phyloP scores from a whole-genome alignment of 176 grass and related monocot genomes.

The Aegilops tauschii region DNA sequence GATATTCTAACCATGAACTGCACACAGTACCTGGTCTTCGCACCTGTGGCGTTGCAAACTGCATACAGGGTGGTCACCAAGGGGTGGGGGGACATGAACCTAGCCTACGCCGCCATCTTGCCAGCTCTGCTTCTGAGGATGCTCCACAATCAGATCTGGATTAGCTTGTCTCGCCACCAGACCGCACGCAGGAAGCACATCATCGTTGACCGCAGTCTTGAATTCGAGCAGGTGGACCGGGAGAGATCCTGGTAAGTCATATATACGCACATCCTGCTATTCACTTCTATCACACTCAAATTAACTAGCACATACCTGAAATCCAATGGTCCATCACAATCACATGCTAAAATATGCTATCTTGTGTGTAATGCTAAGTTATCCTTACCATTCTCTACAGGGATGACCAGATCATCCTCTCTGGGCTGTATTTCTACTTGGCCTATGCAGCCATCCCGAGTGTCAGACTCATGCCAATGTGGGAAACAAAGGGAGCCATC shows the following conservation, averaged over 20 bases:
- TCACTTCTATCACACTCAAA: neutral
- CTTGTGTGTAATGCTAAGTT: neutral
- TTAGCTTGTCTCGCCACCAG: conserved; percentile 67
- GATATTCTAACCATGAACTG: neutral
- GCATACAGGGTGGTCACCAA: conserved; percentile 38
- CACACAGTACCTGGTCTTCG: conserved; percentile 63
- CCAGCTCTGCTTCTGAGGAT: conserved; percentile 62
- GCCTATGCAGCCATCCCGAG: conserved; percentile 19
- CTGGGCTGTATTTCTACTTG: conserved; percentile 46
- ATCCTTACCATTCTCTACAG: conserved; percentile 35
- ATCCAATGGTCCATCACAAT: neutral
- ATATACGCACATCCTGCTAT: neutral
- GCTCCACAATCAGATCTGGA: conserved; percentile 84
- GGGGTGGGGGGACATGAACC: conserved; percentile 38
- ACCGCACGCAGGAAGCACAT: conserved; percentile 73
- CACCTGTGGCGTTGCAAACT: conserved; percentile 45
- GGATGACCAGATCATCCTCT: conserved; percentile 92
- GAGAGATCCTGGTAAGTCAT: conserved; percentile 68
- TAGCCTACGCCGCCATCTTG: conserved; percentile 26
- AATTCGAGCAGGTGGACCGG: conserved; percentile 89
- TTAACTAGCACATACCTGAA: neutral
- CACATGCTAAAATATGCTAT: neutral
- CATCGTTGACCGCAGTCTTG: conserved; percentile 72
- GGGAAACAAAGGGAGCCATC: conserved; percentile 61
- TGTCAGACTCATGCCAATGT: conserved; percentile 43